These are phyloP conservation scores for Dactylorhiza incarnata DNA, from an alignment of 106 monocot genomes.

Conservation along the genomic window DNA sequence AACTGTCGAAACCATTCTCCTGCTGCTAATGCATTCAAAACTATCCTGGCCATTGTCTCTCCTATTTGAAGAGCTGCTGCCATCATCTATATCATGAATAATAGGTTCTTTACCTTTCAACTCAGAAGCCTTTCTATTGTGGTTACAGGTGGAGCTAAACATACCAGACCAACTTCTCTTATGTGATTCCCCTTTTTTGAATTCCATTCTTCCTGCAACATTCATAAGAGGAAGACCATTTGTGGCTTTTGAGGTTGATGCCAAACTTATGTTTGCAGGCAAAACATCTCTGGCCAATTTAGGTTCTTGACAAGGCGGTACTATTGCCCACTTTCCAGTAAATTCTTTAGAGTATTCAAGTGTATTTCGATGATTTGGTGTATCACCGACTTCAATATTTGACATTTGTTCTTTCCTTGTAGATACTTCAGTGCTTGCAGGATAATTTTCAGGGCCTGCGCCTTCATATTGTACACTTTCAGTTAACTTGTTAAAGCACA, in stretches of 20 bases:
- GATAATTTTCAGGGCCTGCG: not conserved
- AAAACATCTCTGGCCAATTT: not conserved
- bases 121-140: not conserved
- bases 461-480: not conserved
- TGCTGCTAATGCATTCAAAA: constrained; percentile 50
- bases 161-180: not conserved
- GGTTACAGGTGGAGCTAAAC: not conserved
- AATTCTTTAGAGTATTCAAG: not conserved
- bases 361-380: not conserved
- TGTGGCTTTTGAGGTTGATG: not conserved
- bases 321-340: not conserved
- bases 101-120: constrained; percentile 29
- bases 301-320: not conserved
- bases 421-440: not conserved
- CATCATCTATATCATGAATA: constrained; percentile 11
- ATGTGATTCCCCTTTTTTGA: not conserved
- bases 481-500: not conserved
- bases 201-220: not conserved
- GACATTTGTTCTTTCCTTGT: not conserved
- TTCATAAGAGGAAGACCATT: not conserved
- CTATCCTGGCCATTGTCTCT: constrained; percentile 45
- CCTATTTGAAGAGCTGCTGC: constrained; percentile 18
- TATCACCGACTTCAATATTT: not conserved
- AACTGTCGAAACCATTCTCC: constrained; percentile 16
- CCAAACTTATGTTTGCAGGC: not conserved